A percentile compares a stretch with the other conserved stretches of the same genome.
phyloP scores from a whole-genome alignment of 257 asterid species.

The Solanum medicagineum region DNA sequence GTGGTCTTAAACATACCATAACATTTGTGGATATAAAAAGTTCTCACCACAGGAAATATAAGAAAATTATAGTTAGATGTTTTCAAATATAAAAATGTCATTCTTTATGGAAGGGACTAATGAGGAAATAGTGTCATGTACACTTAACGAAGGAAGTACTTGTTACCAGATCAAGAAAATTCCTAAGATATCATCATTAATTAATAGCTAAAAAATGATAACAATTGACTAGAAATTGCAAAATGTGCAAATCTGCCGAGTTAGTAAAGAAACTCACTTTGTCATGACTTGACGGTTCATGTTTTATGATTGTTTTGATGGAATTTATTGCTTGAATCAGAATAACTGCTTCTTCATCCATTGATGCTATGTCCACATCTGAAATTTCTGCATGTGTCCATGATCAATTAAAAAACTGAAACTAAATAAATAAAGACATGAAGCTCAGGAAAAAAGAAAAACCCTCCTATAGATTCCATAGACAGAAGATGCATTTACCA shows the following conservation, averaged over 20 bases:
- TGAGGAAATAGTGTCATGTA: neutral
- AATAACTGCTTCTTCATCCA: conserved; percentile 60
- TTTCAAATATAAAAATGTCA: neutral
- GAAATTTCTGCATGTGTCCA: conserved; percentile 40
- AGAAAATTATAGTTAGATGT: neutral
- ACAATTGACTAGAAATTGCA: neutral
- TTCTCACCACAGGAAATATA: neutral
- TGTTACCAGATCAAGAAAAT: neutral
- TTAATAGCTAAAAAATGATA: neutral
- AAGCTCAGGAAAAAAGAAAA: neutral
- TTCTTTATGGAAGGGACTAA: neutral
- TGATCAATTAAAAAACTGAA: conserved; percentile 4
- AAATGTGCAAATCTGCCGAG: neutral
- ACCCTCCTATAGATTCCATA: conserved; percentile 4
- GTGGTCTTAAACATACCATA: neutral
- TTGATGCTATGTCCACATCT: conserved; percentile 27
- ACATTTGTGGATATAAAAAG: neutral
- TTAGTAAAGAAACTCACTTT: conserved; percentile 34
- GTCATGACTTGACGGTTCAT: conserved; percentile 65
- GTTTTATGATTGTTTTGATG: conserved; percentile 64
- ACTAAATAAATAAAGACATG: neutral
- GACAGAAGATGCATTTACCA: conserved; percentile 31
- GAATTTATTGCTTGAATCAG: conserved; percentile 78
- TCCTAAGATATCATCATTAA: neutral
- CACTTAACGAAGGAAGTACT: neutral